phyloP scores from a whole-genome alignment of 176 grass and related monocot species.

The Eleusine coracana region DNA sequence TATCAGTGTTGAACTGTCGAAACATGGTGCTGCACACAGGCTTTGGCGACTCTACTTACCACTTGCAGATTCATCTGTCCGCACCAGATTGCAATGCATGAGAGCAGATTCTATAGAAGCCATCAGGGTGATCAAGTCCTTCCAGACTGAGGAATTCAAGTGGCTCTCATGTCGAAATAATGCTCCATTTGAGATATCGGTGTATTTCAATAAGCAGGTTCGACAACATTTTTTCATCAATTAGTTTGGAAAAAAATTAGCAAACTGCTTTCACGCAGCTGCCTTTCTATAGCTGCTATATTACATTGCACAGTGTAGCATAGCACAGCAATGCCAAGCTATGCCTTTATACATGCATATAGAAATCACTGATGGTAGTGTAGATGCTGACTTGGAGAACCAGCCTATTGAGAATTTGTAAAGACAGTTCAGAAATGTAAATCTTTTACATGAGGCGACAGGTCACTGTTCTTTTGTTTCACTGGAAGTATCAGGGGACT shows the following conservation, averaged over 20 bases:
- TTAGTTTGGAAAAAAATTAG: slow-evolving; percentile 20
- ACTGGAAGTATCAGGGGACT: not conserved
- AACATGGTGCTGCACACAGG: slow-evolving; percentile 21
- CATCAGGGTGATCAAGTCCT: slow-evolving; percentile 22
- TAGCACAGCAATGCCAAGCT: slow-evolving; percentile 38
- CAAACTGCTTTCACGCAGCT: slow-evolving; percentile 14
- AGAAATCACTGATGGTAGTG: slow-evolving; percentile 70
- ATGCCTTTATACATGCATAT: slow-evolving; percentile 59
- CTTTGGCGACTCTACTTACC: slow-evolving; percentile 47
- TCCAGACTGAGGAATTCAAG: slow-evolving; percentile 19
- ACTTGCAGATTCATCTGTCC: slow-evolving; percentile 18
- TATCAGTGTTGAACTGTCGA: slow-evolving; percentile 21
- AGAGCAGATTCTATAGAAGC: slow-evolving; percentile 19
- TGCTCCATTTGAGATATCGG: slow-evolving; percentile 29
- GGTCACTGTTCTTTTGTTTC: slow-evolving; percentile 34
- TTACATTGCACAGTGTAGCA: slow-evolving; percentile 39
- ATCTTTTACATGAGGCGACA: slow-evolving; percentile 58
- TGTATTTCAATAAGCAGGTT: slow-evolving; percentile 53
- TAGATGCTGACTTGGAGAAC: slow-evolving; percentile 58
- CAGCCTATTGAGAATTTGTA: slow-evolving; percentile 51
- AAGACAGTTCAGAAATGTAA: slow-evolving; percentile 65
- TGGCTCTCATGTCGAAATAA: slow-evolving; percentile 51
- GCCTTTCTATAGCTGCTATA: slow-evolving; percentile 43
- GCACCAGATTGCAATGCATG: slow-evolving; percentile 33
- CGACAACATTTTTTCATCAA: slow-evolving; percentile 24